These are phyloP conservation scores for Lactarius hengduanensis DNA, from an alignment of 768 basidiomycete species.

Conservation along the genomic window DNA sequence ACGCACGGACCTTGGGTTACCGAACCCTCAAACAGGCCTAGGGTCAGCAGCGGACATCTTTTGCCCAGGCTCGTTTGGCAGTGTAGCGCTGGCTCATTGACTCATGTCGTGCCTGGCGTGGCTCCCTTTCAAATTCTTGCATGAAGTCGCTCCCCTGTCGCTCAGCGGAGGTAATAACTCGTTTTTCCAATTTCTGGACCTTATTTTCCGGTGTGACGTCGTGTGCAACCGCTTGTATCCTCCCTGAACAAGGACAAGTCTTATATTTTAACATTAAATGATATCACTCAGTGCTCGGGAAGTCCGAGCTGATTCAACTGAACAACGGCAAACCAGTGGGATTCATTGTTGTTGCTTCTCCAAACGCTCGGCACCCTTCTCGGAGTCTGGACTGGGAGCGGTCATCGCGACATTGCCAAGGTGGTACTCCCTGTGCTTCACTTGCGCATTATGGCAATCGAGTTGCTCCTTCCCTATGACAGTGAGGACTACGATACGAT, in stretches of 20 bases:
- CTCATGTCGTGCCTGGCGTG: background rate
- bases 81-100: background rate
- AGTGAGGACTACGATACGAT: constrained; percentile 17
- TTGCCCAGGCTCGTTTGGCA: no score
- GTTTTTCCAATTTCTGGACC: background rate
- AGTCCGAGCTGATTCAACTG: background rate
- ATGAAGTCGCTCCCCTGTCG: background rate
- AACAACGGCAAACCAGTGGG: background rate
- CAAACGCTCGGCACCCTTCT: constrained; percentile 3
- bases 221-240: constrained; percentile 1
- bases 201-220: background rate
- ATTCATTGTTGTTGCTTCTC: background rate
- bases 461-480: constrained; percentile 7
- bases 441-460: constrained; percentile 21
- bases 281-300: background rate
- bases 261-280: background rate
- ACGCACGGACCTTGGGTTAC: no score
- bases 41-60: no score
- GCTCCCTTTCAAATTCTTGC: background rate
- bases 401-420: background rate
- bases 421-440: constrained; percentile 6
- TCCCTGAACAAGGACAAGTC: background rate
- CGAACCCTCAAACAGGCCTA: no score
- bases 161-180: background rate
- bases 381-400: constrained; percentile 5